phyloP scores from a whole-genome alignment of 2,329 filamentous ascomycete genomes.

The Didymella pomorum region DNA sequence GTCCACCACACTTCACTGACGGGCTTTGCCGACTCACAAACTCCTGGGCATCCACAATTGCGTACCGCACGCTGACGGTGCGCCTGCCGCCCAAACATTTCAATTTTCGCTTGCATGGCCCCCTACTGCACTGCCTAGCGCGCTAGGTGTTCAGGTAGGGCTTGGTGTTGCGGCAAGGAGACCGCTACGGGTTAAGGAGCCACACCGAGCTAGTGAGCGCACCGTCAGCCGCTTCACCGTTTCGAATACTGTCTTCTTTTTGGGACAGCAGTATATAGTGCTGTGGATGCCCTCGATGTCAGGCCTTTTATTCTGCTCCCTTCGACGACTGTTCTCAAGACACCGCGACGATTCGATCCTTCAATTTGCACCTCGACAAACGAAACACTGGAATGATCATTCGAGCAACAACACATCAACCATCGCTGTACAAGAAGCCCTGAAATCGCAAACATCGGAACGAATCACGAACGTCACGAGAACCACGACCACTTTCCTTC shows the following conservation, averaged over 20 bases:
- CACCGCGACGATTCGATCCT: conserved; percentile 18
- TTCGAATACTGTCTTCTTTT: conserved; percentile 29
- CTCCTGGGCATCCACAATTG: conserved; percentile 17
- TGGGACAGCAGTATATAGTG: conserved; percentile 35
- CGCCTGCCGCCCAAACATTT: conserved; percentile 15
- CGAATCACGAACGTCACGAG: neutral
- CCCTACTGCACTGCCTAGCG: conserved; percentile 23
- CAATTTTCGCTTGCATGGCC: conserved; percentile 23
- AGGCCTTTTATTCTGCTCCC: conserved; percentile 31
- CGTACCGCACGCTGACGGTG: conserved; percentile 14
- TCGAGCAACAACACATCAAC: conserved; percentile 24
- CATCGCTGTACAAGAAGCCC: conserved; percentile 17
- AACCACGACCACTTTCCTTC: neutral
- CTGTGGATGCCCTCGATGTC: conserved; percentile 25
- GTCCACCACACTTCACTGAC: conserved; percentile 13
- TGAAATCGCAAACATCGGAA: conserved; percentile 1
- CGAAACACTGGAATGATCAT: conserved; percentile 24
- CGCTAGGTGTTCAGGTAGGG: conserved; percentile 21
- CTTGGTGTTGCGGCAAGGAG: conserved; percentile 34
- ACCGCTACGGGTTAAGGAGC: conserved; percentile 29
- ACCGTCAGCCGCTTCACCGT: conserved; percentile 40
- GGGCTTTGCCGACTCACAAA: conserved; percentile 13
- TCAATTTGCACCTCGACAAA: conserved; percentile 14
- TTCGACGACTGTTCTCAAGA: conserved; percentile 14
- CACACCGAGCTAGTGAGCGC: conserved; percentile 31